A percentile compares a stretch with the other conserved stretches of the same genome.
Conservation (phyloP, 257 asterid genomes). For the Solanum acaule region DNA sequence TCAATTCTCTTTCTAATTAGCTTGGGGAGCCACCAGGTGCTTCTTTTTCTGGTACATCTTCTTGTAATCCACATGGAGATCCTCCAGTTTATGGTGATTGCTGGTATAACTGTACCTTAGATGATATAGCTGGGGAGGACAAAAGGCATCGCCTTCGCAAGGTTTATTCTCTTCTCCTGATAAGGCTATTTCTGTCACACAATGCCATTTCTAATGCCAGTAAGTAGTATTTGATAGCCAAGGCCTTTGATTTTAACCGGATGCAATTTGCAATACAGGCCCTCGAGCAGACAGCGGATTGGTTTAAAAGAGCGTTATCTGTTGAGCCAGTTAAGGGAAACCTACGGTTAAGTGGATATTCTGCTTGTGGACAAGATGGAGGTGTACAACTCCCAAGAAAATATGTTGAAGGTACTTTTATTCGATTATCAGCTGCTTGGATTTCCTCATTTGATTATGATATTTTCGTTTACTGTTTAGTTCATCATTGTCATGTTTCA, state of each 20-base stretch:
- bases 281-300: conserved; percentile 87
- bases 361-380: conserved; percentile 99
- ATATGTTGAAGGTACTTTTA: conserved; percentile 75
- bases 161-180: conserved; percentile 31
- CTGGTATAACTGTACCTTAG: conserved; percentile 94
- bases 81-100: conserved; percentile 96
- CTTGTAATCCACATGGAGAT: conserved; percentile 90
- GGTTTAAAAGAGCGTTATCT: conserved; percentile 88
- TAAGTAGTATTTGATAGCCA: not conserved
- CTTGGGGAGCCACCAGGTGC: conserved; percentile 92
- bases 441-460: conserved; percentile 1
- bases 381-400: conserved; percentile 98
- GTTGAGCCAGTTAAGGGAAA: conserved; percentile 96
- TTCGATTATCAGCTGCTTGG: not conserved
- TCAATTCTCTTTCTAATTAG: conserved; percentile 33
- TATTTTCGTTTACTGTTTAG: not conserved
- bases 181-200: not conserved
- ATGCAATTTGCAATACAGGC: conserved; percentile 51
- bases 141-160: conserved; percentile 88
- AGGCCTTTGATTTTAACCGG: not conserved
- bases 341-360: conserved; percentile 95
- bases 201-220: not conserved
- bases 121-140: conserved; percentile 92
- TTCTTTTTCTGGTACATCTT: conserved; percentile 71
- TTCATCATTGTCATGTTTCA: not conserved